Conservation (phyloP, 768 basidiomycete genomes). For the Suillus fuscotomentosus region DNA sequence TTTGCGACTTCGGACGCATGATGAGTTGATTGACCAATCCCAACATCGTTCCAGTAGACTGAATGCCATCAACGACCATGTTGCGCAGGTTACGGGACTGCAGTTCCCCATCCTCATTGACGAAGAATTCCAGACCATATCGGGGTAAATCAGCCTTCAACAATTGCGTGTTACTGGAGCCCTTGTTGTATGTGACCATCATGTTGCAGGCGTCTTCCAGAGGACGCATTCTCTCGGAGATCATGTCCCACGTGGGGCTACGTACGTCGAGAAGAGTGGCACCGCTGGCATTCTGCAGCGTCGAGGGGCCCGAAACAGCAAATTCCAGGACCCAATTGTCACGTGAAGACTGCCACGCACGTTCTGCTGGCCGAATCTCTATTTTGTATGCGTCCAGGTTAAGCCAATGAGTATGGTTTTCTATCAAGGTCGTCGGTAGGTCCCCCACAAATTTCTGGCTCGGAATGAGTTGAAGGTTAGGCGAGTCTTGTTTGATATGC, state of each 20-base stretch:
- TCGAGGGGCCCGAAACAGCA: constrained; percentile 11
- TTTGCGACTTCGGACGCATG: constrained; percentile 29
- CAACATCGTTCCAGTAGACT: constrained; percentile 43
- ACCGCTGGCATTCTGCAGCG: constrained; percentile 2
- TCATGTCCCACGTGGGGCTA: constrained; percentile 27
- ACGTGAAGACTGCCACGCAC: constrained; percentile 22
- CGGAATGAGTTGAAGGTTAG: constrained; percentile 23
- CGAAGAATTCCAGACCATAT: constrained; percentile 39
- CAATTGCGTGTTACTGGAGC: not conserved
- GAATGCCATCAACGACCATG: constrained; percentile 40
- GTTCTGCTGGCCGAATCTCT: constrained; percentile 28
- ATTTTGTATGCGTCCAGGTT: constrained; percentile 19
- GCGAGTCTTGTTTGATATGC: not conserved
- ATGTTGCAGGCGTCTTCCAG: constrained; percentile 25
- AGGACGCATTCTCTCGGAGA: constrained; percentile 20
- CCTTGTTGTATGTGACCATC: constrained; percentile 14
- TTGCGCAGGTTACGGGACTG: constrained; percentile 40
- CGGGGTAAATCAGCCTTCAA: constrained; percentile 39
- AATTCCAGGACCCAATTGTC: constrained; percentile 27
- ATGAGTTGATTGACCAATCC: constrained; percentile 43
- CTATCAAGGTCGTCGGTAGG: constrained; percentile 23
- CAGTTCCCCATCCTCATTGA: constrained; percentile 33
- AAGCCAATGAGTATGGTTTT: constrained; percentile 30
- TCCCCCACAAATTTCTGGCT: constrained; percentile 21
- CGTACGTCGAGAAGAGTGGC: constrained; percentile 25